Evolutionary conservation across 352 stramenopile species (phyloP).

Genomic region (Globisporangium acanthophoron): DNA sequence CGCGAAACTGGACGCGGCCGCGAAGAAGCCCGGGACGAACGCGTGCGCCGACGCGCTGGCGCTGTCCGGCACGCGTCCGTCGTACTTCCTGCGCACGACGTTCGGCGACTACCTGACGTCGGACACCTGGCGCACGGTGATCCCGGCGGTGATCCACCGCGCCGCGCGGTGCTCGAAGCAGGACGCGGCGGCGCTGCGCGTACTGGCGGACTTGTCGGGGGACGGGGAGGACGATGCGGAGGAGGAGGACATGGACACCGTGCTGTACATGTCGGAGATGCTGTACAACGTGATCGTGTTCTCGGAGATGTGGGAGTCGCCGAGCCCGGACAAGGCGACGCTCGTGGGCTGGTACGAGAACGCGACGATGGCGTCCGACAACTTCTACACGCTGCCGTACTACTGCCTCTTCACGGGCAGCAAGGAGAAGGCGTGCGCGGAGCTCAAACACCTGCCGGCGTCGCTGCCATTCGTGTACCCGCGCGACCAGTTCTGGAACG

Average conservation of each 20-base stretch:
- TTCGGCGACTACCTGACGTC: conserved; percentile 63
- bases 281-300: conserved; percentile 79
- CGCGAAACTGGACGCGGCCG: conserved; percentile 38
- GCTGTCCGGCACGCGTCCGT: conserved; percentile 36
- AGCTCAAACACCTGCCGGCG: conserved; percentile 37
- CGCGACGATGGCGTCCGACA: conserved; percentile 56
- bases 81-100: conserved; percentile 59
- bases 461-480: conserved; percentile 41
- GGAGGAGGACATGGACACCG: conserved; percentile 33
- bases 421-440: conserved; percentile 44
- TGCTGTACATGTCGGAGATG: conserved; percentile 65
- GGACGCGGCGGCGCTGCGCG: conserved; percentile 32
- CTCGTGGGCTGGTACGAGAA: conserved; percentile 57
- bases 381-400: conserved; percentile 61
- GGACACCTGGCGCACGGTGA: conserved; percentile 24
- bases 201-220: conserved; percentile 17
- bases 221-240: conserved; percentile 24
- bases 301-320: conserved; percentile 67
- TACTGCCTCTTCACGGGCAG: conserved; percentile 76
- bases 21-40: conserved; percentile 30
- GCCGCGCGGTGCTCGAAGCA: conserved; percentile 29
- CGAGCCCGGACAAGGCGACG: conserved; percentile 45
- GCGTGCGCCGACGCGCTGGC: conserved; percentile 42
- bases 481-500: conserved; percentile 69
- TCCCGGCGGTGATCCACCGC: conserved; percentile 56